Conservation (phyloP, 2,329 filamentous ascomycete species). For the Hypoxylon sp. region DNA sequence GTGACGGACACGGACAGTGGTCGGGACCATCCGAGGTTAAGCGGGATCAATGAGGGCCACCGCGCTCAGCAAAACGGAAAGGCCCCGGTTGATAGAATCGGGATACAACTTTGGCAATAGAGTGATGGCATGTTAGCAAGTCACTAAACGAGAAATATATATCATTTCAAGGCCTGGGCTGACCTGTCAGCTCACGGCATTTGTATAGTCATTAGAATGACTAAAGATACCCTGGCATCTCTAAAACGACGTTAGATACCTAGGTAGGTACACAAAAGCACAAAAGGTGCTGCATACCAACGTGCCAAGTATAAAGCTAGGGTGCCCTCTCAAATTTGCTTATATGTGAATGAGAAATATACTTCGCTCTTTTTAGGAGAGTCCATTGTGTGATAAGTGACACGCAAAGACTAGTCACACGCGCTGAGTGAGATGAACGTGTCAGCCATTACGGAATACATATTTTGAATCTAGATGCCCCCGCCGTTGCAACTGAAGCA, state of each 20-base stretch:
- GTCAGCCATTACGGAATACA: background rate
- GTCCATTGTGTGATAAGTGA: background rate
- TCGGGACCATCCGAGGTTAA: conserved; percentile 22
- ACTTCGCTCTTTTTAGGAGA: no score
- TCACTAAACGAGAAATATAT: background rate
- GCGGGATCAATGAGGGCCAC: background rate
- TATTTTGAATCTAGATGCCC: background rate
- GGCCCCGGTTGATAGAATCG: conserved; percentile 11
- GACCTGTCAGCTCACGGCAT: background rate
- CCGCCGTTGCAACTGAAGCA: background rate
- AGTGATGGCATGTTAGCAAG: background rate
- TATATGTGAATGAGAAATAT: no score
- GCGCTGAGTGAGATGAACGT: background rate
- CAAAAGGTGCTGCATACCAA: background rate
- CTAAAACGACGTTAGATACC: background rate
- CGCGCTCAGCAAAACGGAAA: background rate
- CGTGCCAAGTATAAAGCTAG: background rate
- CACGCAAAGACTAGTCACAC: background rate
- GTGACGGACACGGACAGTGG: background rate
- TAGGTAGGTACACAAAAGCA: no score
- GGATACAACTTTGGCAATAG: conserved; percentile 4
- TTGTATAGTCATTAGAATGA: background rate
- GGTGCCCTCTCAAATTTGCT: no score
- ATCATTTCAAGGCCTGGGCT: background rate
- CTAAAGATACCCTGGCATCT: background rate